Evolutionary conservation across 2,329 filamentous ascomycete species (phyloP).

Genomic region (Arthroderma sp.): DNA sequence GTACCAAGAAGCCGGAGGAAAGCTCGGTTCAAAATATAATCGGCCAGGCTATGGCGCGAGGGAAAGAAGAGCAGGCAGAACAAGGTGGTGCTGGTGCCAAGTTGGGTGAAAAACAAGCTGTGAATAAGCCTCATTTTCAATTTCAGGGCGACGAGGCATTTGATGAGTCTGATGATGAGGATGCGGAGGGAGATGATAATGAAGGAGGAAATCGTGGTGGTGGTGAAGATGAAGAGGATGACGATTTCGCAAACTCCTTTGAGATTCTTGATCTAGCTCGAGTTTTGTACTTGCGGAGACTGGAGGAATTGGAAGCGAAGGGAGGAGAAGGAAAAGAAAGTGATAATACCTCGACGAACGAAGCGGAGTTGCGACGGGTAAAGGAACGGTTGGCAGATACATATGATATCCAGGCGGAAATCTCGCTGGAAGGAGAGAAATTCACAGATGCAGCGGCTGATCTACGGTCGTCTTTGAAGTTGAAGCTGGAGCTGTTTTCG

Average conservation of each 20-base stretch:
- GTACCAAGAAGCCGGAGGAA: too few species aligned
- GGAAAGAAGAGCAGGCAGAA: conserved; percentile 8
- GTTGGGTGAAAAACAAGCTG: neutral
- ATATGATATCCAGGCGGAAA: conserved; percentile 86
- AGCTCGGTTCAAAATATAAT: too few species aligned
- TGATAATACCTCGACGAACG: neutral
- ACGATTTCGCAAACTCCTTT: conserved; percentile 52
- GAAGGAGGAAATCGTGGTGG: conserved; percentile 31
- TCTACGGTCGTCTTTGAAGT: conserved; percentile 59
- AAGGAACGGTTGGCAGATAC: conserved; percentile 85
- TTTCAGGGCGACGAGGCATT: conserved; percentile 93
- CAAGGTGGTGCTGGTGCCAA: conserved; percentile 36
- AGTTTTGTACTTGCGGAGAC: conserved; percentile 43
- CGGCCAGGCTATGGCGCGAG: too few species aligned
- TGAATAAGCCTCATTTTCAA: conserved; percentile 55
- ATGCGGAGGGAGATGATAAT: conserved; percentile 43
- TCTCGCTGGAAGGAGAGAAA: conserved; percentile 91
- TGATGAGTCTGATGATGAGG: conserved; percentile 61
- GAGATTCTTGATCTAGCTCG: conserved; percentile 52
- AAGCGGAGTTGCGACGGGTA: conserved; percentile 41
- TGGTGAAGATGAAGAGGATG: conserved; percentile 42
- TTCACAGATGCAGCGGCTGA: conserved; percentile 82
- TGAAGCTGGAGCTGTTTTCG: conserved; percentile 67
- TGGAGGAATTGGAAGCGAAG: conserved; percentile 37
- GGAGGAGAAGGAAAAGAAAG: conserved; percentile 30